Conservation (phyloP, 2,329 filamentous ascomycete genomes). For the Alternaria triticimaculans region DNA sequence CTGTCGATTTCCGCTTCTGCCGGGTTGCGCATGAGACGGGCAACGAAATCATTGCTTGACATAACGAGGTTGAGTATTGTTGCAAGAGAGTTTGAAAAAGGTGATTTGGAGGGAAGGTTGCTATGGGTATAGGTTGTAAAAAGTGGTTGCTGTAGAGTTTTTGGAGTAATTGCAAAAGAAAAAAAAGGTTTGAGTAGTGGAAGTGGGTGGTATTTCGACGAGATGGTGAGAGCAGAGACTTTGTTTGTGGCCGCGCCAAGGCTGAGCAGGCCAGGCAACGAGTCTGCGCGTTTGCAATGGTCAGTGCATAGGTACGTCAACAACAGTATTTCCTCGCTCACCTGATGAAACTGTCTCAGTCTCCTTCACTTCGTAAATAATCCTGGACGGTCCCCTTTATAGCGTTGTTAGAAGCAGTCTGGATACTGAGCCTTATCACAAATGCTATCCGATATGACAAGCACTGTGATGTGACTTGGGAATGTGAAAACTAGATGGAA, state of each 20-base stretch:
- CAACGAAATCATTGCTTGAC: not conserved
- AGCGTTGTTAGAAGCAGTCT: no score
- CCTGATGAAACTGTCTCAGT: not conserved
- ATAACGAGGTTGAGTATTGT: not conserved
- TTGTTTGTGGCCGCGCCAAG: constrained; percentile 16
- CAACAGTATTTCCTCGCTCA: not conserved
- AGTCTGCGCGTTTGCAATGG: constrained; percentile 22
- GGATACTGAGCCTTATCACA: not conserved
- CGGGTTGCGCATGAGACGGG: constrained; percentile 12
- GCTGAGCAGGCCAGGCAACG: constrained; percentile 3
- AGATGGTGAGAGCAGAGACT: not conserved
- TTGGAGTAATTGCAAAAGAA: not conserved
- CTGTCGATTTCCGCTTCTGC: constrained; percentile 19
- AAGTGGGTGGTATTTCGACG: not conserved
- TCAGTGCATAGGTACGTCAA: constrained; percentile 19
- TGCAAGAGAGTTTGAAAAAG: not conserved
- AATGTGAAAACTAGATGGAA: not conserved
- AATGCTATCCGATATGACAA: not conserved
- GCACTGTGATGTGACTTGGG: not conserved
- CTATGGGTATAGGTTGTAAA: not conserved
- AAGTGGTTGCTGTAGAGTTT: not conserved
- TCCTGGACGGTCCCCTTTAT: not conserved
- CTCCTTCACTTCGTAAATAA: not conserved
- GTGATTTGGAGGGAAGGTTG: constrained; percentile 3
- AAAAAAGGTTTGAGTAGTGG: not conserved